Evolutionary conservation across 768 basidiomycete species (phyloP).

Genomic region (Boletus reticulatus): DNA sequence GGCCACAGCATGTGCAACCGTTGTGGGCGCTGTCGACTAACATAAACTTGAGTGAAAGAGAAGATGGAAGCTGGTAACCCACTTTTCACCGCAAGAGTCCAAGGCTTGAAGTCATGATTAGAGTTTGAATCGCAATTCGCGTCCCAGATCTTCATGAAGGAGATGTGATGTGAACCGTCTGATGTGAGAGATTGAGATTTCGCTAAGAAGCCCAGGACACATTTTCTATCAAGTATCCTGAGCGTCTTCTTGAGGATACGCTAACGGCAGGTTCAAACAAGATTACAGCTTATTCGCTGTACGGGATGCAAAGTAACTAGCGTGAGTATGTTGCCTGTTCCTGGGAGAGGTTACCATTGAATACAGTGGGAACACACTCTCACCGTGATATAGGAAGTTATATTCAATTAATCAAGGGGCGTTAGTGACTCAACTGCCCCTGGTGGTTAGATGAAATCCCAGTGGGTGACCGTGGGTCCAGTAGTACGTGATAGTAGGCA

Average conservation of each 20-base stretch:
- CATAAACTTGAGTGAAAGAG: not conserved
- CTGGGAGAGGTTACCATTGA: not conserved
- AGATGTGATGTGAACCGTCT: not conserved
- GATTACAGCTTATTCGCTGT: not conserved
- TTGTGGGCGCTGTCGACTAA: slow-evolving; percentile 12
- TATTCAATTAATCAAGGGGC: not conserved
- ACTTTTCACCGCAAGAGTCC: slow-evolving; percentile 14
- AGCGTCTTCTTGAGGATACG: not conserved
- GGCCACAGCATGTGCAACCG: slow-evolving; percentile 12
- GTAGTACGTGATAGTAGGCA: too few relatives aligned
- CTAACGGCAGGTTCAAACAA: slow-evolving; percentile 7
- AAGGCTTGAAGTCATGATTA: not conserved
- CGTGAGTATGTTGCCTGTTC: not conserved
- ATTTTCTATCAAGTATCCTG: too few relatives aligned
- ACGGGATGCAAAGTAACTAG: not conserved
- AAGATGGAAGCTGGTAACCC: not conserved
- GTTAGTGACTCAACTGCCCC: not conserved
- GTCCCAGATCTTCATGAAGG: too few relatives aligned
- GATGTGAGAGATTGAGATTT: not conserved
- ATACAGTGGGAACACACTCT: not conserved
- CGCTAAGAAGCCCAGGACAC: not conserved
- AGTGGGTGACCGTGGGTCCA: not conserved
- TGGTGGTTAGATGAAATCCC: not conserved
- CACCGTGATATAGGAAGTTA: not conserved
- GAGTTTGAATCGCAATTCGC: not conserved